phyloP scores from a whole-genome alignment of 192 early-diverging fungal genomes.

The Mycoemilia scoparia region DNA sequence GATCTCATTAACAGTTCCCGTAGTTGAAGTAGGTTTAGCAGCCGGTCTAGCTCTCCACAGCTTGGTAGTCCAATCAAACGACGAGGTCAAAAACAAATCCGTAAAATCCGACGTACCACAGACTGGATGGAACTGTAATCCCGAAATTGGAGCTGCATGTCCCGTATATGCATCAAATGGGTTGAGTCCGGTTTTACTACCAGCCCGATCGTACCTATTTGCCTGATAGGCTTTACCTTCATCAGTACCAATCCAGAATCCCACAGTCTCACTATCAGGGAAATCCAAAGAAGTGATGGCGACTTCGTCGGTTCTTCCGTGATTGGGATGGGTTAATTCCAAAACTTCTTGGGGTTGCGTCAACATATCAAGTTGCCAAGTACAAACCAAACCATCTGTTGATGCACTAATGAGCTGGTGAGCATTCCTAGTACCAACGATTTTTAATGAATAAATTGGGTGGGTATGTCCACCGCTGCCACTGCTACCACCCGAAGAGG shows the following conservation, averaged over 20 bases:
- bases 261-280: slow-evolving; percentile 78
- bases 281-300: slow-evolving; percentile 82
- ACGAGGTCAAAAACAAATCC: slow-evolving; percentile 80
- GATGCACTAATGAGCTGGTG: slow-evolving; percentile 81
- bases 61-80: slow-evolving; percentile 95
- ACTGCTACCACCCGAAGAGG: no score
- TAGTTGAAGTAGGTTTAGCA: slow-evolving; percentile 20
- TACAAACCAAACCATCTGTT: slow-evolving; percentile 91
- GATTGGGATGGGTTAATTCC: slow-evolving; percentile 53
- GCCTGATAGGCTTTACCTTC: slow-evolving; percentile 88
- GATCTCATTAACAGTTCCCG: slow-evolving; percentile 14
- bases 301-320: slow-evolving; percentile 79
- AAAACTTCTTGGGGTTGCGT: slow-evolving; percentile 84
- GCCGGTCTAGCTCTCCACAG: slow-evolving; percentile 67
- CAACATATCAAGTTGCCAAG: slow-evolving; percentile 97
- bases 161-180: slow-evolving; percentile 66
- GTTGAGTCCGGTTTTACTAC: slow-evolving; percentile 93
- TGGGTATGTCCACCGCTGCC: slow-evolving; percentile 81
- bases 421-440: slow-evolving; percentile 90
- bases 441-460: slow-evolving; percentile 74
- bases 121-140: slow-evolving; percentile 82
- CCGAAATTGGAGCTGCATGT: slow-evolving; percentile 75
- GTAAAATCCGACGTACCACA: slow-evolving; percentile 53
- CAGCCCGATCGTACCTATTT: slow-evolving; percentile 88
- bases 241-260: slow-evolving; percentile 92